Base-by-base conservation (phyloP, 192 early-diverging fungal genomes). In the Ambispora gerdemannii region DNA sequence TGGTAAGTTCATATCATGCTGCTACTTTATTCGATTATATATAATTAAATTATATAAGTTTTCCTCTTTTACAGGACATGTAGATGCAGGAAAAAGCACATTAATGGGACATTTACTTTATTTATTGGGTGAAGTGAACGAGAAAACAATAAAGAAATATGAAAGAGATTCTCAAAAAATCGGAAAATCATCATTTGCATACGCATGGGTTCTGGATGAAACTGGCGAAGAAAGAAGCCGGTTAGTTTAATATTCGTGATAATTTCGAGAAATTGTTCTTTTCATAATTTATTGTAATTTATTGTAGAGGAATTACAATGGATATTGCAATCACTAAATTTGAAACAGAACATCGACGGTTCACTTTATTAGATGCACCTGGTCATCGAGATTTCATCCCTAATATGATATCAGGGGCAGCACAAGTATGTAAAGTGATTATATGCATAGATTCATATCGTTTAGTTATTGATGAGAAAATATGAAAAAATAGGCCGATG, bases 331-430 rank as follows among this genome's bases (percentile, higher is more conserved):
- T 94, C 53, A 91, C 84, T 31, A 83, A 88, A 64, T 99, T 99
- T 76, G 86, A 91, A 72, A 99, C 96, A 1, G 64, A 74, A 22
- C 71, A 89, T 32, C 82, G 89, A 22, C 76, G 81, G 32, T 96
- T 96, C 68, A 97, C 94, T 4, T 67, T 99, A 13, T 73, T 99
- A 71, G 97, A 99, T 74, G 93, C 96, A 2, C 97, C 97, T 2
- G 97, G 97, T 3, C 97, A 99, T 73, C 83, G 92, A 24, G 97
- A 99, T 79, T 99, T 99, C 78, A 90, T 99, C 59, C 96, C 97
- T n/a, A 95, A 96, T 75, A 98, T 99, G 96, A 97, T 99, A 70
- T 90, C 90, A 2, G 97, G 97, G 4, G 93, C 97, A 3, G 78
- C 86, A 28, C 93, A 94, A 63, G 87, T 88, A 77, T 3, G 30